Evolutionary conservation across 2,329 filamentous ascomycete genomes (phyloP).

Genomic region (Mycogone perniciosa): DNA sequence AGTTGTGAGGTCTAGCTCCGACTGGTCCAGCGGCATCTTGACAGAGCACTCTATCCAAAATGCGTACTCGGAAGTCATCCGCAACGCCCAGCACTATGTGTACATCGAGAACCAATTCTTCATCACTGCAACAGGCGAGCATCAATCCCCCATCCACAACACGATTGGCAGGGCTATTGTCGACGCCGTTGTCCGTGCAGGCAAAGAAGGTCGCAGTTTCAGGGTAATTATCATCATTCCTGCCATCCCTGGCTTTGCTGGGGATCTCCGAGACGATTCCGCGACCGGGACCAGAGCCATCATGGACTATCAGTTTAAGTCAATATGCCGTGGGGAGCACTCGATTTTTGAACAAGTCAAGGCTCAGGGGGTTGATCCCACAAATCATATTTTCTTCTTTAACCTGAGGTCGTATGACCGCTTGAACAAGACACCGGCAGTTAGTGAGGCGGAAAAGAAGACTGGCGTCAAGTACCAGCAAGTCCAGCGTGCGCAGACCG

Average conservation of each 20-base stretch:
- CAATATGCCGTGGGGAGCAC: constrained; percentile 83
- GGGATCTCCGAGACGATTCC: constrained; percentile 76
- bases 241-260: constrained; percentile 87
- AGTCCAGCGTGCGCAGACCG: constrained; percentile 79
- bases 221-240: constrained; percentile 86
- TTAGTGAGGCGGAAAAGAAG: constrained; percentile 70
- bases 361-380: constrained; percentile 69
- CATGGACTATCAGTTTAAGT: constrained; percentile 99
- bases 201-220: constrained; percentile 80
- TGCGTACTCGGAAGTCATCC: constrained; percentile 77
- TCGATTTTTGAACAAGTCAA: constrained; percentile 79
- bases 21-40: constrained; percentile 91
- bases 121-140: constrained; percentile 86
- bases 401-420: constrained; percentile 91
- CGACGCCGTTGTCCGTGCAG: constrained; percentile 76
- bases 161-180: constrained; percentile 84
- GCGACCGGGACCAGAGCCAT: constrained; percentile 85
- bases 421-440: constrained; percentile 70
- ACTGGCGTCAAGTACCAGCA: constrained; percentile 81
- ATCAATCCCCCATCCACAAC: constrained; percentile 82
- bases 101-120: constrained; percentile 99
- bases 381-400: constrained; percentile 82
- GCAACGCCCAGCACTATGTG: constrained; percentile 82
- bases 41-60: constrained; percentile 82
- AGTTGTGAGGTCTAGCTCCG: constrained; percentile 79